phyloP scores from a whole-genome alignment of 2,329 filamentous ascomycete species.

The Sporothrix schenckii region DNA sequence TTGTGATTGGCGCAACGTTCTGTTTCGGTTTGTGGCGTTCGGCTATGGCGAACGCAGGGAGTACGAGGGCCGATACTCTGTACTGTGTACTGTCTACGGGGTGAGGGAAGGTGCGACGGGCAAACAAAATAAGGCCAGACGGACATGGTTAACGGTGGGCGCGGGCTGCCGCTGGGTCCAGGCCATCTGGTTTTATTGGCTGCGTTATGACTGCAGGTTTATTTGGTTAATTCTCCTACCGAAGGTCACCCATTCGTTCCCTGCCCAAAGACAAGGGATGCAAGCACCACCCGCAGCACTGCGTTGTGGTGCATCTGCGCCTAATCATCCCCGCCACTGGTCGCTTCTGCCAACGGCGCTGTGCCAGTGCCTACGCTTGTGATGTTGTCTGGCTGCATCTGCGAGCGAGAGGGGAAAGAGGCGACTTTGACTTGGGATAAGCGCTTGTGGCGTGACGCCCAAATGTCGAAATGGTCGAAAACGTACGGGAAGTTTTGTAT shows the following conservation, averaged over 20 bases:
- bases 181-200: neutral
- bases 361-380: slow-evolving; percentile 17
- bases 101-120: neutral
- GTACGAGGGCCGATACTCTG: neutral
- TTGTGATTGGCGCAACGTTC: slow-evolving; percentile 27
- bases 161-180: neutral
- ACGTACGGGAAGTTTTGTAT: neutral
- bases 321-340: slow-evolving; percentile 15
- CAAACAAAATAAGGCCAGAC: slow-evolving; percentile 11
- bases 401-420: neutral
- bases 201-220: neutral
- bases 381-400: neutral
- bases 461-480: neutral
- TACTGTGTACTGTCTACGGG: neutral
- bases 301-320: slow-evolving; percentile 7
- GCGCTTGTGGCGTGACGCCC: neutral
- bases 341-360: slow-evolving; percentile 15
- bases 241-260: neutral
- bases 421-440: neutral
- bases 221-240: slow-evolving; percentile 7
- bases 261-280: neutral
- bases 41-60: slow-evolving; percentile 21
- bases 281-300: neutral
- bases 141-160: neutral
- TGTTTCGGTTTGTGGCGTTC: slow-evolving; percentile 30